Evolutionary conservation across 306 rosid species (phyloP).

Genomic region (Carpinus viminea): DNA sequence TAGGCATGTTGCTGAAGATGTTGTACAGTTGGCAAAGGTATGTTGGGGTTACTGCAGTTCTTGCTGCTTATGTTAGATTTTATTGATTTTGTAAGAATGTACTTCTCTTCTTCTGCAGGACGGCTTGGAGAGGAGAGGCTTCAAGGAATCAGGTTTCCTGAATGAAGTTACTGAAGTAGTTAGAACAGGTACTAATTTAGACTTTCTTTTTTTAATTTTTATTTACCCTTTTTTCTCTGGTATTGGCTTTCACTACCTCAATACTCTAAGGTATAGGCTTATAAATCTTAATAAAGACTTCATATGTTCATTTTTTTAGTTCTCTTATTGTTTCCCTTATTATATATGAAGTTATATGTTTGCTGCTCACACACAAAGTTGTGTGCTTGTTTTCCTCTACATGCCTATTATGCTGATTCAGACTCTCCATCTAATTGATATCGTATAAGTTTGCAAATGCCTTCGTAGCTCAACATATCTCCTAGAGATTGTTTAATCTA

Average conservation of each 20-base stretch:
- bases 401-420: neutral
- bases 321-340: neutral
- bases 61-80: slow-evolving; percentile 11
- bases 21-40: slow-evolving; percentile 82
- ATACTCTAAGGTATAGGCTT: neutral
- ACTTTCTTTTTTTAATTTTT: neutral
- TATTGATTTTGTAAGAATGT: slow-evolving; percentile 22
- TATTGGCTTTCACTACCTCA: neutral
- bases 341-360: neutral
- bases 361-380: neutral
- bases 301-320: neutral
- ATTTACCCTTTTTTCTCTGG: neutral
- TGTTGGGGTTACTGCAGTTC: slow-evolving; percentile 18
- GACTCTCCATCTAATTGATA: neutral
- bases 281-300: neutral
- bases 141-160: slow-evolving; percentile 85
- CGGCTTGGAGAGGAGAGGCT: slow-evolving; percentile 96
- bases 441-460: neutral
- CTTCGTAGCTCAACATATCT: neutral
- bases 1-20: slow-evolving; percentile 89
- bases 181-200: slow-evolving; percentile 60
- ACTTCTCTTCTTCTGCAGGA: slow-evolving; percentile 49
- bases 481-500: neutral
- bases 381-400: neutral
- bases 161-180: slow-evolving; percentile 92